Base-by-base conservation (phyloP, 805 yeast genomes). In the Groenewaldozyma salmanticensis region DNA sequence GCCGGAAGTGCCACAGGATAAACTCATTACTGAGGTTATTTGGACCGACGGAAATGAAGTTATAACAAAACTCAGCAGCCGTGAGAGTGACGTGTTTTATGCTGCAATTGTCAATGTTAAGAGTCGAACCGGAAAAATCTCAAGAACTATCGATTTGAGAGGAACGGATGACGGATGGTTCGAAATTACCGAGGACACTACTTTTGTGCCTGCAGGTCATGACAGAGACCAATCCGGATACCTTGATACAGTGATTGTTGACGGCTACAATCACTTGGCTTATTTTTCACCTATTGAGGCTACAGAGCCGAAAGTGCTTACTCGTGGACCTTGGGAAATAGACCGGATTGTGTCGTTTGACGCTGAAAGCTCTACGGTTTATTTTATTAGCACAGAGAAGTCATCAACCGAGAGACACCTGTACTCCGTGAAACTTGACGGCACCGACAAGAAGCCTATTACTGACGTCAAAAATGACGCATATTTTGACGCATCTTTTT, bases 261-360 rank as follows among this genome's bases (percentile, higher is more conserved):
- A 64, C 37, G 79, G 79, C 0, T 75, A 69, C 58, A 70, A 70
- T 47, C 98, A 92, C 59, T 66, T 92, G 47, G 97, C 87, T 0
- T 88, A 81, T 59, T 92, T 77, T 57, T 66, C 83, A 2, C 92
- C 95, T 4, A 75, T 86, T 2, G 66, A 70, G 20, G 58, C 79
- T 4, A 47, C 75, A 0, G 59, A 61, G 13, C 85, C 85, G 3
- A 49, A 50, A 36, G 57, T 81, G 18, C 69, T 94, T 36, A 83
- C 92, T 1, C 43, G 60, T 2, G 98, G 98, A 4, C 62, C 71
- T 1, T 92, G 95, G 95, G 98, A 92, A 59, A 94, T 92, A n/a
- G 81, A 74, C 21, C 72, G 68, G 46, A 88, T 85, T 1, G 77
- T 81, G 2, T 71, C 79, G 0, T 52, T 61, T 3, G 60, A 61